phyloP scores from a whole-genome alignment of 257 asterid genomes.

The Nemophila menziesii region DNA sequence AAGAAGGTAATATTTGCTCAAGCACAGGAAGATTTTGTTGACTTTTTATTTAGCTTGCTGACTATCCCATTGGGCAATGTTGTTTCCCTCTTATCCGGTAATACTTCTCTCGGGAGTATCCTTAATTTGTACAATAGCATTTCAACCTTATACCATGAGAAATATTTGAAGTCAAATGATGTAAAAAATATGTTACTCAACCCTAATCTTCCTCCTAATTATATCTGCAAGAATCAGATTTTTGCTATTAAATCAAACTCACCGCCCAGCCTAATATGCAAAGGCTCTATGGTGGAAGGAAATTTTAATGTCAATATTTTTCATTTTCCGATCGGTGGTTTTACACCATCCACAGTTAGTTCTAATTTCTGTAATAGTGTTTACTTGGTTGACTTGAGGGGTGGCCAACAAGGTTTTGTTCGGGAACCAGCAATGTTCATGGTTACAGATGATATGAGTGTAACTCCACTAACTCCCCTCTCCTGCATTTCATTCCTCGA shows the following conservation, averaged over 20 bases:
- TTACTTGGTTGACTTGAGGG: too few species aligned
- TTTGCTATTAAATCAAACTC: not conserved
- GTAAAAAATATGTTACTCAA: not conserved
- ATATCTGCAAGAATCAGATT: not conserved
- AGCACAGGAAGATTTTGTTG: not conserved
- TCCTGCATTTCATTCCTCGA: not conserved
- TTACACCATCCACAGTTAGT: too few species aligned
- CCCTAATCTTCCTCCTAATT: not conserved
- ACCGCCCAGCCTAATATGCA: not conserved
- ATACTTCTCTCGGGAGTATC: not conserved
- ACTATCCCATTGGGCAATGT: constrained; percentile 10
- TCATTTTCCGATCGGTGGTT: too few species aligned
- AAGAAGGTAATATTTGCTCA: not conserved
- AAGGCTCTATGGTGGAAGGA: not conserved
- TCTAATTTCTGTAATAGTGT: too few species aligned
- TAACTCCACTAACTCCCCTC: not conserved
- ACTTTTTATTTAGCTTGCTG: constrained; percentile 2
- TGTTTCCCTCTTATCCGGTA: not conserved
- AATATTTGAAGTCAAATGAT: not conserved
- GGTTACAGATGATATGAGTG: too few species aligned
- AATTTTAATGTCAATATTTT: not conserved
- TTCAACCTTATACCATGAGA: not conserved
- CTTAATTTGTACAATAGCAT: constrained; percentile 3
- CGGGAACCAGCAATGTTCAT: not conserved
- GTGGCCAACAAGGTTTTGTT: not conserved